Base-by-base conservation (phyloP, 441 rosid species). In the Viola pubescens region DNA sequence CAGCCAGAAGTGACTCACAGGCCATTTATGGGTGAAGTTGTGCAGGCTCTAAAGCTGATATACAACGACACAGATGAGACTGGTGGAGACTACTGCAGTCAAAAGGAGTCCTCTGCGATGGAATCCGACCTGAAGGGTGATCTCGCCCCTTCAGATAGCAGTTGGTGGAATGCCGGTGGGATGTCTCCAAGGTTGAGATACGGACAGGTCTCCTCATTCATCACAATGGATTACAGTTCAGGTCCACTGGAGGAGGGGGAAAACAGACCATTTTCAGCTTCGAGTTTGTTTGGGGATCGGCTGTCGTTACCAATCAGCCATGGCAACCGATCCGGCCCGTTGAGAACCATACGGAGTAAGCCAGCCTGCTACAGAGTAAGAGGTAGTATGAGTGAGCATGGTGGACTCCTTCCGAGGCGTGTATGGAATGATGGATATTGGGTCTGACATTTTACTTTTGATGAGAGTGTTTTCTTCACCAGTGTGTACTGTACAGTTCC, bases 11-110 rank as follows among this genome's bases (percentile, higher is more conserved):
- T 92, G 59, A 75, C 97, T 0, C 81, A 84, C 70, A 73, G 97
- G 56, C 98, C 98, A 12, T 92, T 92, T 63, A 92, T 92, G 98
- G 98, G 98, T 12, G 98, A 92, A 78, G 98, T 92, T 13, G 98
- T 92, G 70, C 98, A 92, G 79, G 98, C 98, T 41, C 77, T 92
- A 65, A 92, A 92, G 74, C 85, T 92, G 61, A 85, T 92, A 66
- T 89, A 85, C 79, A 89, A 89, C 9, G 98, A 85, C 62, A 71
- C 82, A 3, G 94, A 89, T 8, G 97, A 84, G 65, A 84, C 89
- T 6, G 74, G 88, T 8, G 92, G 82, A 51, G 98, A 89, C 61
- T 72, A 73, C 61, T 81, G 81, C 66, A 89, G 97, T 79, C 96
- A 81, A 63, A 85, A 77, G 76, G 98, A 80, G 67, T 87, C 95